Evolutionary conservation across 225 moss, liverwort and hornwort genomes (phyloP), one percentile per base, ranked within the genome.

Genomic region (Polytrichum formosum): DNA sequence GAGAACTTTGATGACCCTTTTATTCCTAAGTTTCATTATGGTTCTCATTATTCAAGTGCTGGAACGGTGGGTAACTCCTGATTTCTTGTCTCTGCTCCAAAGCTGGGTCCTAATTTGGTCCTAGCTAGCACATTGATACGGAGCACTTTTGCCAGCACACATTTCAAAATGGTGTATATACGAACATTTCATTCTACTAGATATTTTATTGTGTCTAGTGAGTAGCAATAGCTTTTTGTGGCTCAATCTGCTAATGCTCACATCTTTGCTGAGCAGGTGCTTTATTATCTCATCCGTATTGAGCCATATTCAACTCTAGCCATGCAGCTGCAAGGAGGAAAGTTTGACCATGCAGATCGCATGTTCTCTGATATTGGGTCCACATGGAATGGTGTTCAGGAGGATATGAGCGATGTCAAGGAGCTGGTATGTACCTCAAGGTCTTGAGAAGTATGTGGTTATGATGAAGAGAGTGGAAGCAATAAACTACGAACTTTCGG

Each of bases 361-460:
- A 92, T 95, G 92, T 95, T 95, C 67, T 79, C 55, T 81, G 88
- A 92, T 68, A 84, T 95, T 56, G 75, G 81, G 33, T 80, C 92
- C 37, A 95, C 94, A 54, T 95, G 94, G 94, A 87, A 87, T 79
- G 94, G 94, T 26, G 77, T 92, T 30, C 77, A 89, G 78, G 94
- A 92, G 78, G 94, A 95, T 60, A 89, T 95, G 92, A 95, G 90
- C 73, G 94, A 95, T 74, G 95, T 95, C 1, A 95, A 95, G 72
- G 95, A 95, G 77, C 79, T 95, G 89, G 95, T 92, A 83, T 70
- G 81, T 80, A 54, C 46, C 13, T 46, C 46, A 46, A 46, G 46
- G 46, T 46, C 46, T 46, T 13, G 46, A 46, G 46, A 46, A 46
- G 46, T 16, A 46, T 4, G 35, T 35, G 46, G 13, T 46, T 46